These are phyloP conservation scores for Fusarium sp. DNA, from an alignment of 2,329 filamentous ascomycete species.

Conservation along the genomic window DNA sequence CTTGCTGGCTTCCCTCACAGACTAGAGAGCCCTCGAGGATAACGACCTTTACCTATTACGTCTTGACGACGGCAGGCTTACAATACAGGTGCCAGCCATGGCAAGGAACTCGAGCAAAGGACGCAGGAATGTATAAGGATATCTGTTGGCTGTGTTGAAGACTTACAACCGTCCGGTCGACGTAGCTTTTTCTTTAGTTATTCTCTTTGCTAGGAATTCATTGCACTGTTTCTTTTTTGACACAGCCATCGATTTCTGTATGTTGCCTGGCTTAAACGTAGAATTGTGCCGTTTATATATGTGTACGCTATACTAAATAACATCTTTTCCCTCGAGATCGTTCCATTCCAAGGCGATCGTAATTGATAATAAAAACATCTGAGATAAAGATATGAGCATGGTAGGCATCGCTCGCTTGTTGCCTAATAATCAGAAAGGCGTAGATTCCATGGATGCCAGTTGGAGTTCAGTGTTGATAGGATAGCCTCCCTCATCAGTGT, in stretches of 20 bases:
- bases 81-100: not conserved
- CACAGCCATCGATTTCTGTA: not conserved
- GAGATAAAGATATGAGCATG: not conserved
- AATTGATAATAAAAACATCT: not conserved
- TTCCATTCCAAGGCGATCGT: not conserved
- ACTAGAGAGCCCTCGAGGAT: constrained; percentile 12
- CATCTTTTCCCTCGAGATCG: not conserved
- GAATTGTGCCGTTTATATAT: not conserved
- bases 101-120: constrained; percentile 10
- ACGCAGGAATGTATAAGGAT: constrained; percentile 44
- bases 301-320: not conserved
- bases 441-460: constrained; percentile 1
- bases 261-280: not conserved
- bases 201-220: constrained; percentile 44
- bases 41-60: constrained; percentile 10
- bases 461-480: constrained; percentile 57
- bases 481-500: constrained; percentile 59
- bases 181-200: constrained; percentile 45
- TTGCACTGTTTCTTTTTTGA: constrained; percentile 30
- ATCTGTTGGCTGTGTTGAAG: constrained; percentile 47
- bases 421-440: constrained; percentile 9
- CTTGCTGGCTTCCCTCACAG: constrained; percentile 18
- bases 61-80: not conserved
- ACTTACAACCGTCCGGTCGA: constrained; percentile 45
- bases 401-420: not conserved